Conservation (phyloP, 208 protist genomes). For the Leishmania martiniquensis region DNA sequence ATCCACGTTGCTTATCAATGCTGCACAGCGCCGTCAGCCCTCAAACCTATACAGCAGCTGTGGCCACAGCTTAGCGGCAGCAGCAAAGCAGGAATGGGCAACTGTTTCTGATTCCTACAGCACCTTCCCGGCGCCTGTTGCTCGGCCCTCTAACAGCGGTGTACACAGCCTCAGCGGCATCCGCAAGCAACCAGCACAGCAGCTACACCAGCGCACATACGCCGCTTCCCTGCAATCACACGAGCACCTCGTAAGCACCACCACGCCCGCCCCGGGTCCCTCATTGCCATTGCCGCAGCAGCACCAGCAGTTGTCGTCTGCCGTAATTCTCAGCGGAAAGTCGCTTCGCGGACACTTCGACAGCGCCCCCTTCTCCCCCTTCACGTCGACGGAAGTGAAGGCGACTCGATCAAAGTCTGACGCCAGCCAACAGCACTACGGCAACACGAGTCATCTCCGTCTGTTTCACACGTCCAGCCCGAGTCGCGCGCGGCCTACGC, state of each 20-base stretch:
- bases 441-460: neutral
- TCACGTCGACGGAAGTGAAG: neutral
- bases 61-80: neutral
- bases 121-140: neutral
- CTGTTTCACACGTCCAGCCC: neutral
- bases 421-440: slow-evolving; percentile 1
- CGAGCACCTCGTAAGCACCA: neutral
- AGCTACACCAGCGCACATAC: neutral
- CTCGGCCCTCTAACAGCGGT: neutral
- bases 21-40: neutral
- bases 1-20: neutral
- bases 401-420: neutral
- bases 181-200: neutral
- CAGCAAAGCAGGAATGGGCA: neutral
- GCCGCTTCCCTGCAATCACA: neutral
- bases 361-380: neutral
- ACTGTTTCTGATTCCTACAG: neutral
- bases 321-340: neutral
- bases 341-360: neutral
- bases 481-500: neutral
- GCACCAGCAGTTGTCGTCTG: neutral
- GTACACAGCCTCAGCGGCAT: neutral
- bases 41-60: neutral
- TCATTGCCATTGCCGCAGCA: neutral
- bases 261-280: neutral